Percentiles rank a stretch among this genome's conserved stretches.
Evolutionary conservation across 768 basidiomycete genomes (phyloP).

Genomic region (Crassisporium funariophilum): DNA sequence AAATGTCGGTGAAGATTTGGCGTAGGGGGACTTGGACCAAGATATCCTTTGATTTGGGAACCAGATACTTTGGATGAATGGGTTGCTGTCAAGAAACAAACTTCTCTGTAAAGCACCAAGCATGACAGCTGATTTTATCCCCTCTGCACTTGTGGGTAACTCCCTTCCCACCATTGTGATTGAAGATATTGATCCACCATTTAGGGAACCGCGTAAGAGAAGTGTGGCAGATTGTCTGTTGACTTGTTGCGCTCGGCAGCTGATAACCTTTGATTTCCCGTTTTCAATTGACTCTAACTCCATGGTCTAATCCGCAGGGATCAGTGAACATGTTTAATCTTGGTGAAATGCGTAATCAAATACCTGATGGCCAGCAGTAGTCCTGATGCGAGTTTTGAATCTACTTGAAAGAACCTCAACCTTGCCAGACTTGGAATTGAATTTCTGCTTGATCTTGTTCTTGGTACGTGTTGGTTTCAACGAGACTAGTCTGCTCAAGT

Average conservation of each 20-base stretch:
- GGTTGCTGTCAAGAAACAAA: slow-evolving; percentile 29
- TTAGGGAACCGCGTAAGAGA: slow-evolving; percentile 6
- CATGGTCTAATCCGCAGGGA: neutral
- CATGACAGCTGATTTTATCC: slow-evolving; percentile 24
- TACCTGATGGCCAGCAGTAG: neutral
- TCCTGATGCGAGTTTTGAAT: neutral
- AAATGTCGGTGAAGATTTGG: slow-evolving; percentile 11
- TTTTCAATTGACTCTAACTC: neutral
- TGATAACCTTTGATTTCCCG: neutral
- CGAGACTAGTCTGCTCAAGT: neutral
- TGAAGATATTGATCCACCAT: slow-evolving; percentile 28
- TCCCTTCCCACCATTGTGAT: slow-evolving; percentile 52
- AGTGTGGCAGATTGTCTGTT: neutral
- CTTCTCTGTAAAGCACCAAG: slow-evolving; percentile 28
- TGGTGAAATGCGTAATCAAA: neutral
- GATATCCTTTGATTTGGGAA: slow-evolving; percentile 19
- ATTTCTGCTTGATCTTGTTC: neutral
- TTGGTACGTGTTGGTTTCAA: neutral
- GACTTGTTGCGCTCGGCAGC: neutral
- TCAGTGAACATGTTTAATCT: neutral
- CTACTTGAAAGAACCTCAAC: neutral
- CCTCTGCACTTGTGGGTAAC: slow-evolving; percentile 49
- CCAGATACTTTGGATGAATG: slow-evolving; percentile 39
- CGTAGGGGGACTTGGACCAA: slow-evolving; percentile 11
- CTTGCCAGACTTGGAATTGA: neutral